Evolutionary conservation across 1,284 basidiomycete genomes (phyloP).

Genomic region (Ganoderma multipileum): DNA sequence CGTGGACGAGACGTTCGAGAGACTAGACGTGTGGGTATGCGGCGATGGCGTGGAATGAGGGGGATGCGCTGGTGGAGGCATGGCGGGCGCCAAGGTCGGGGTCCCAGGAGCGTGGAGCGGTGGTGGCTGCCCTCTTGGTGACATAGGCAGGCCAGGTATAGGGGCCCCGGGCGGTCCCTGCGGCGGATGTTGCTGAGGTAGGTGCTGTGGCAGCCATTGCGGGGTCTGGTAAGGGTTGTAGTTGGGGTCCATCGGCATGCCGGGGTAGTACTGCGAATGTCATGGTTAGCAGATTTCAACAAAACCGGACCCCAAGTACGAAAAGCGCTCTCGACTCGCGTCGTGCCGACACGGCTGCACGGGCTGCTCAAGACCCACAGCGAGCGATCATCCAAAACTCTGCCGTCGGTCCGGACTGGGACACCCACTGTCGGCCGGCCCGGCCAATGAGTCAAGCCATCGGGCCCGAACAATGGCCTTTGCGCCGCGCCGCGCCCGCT

Average conservation of each 20-base stretch:
- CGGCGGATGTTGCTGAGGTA: conserved; percentile 40
- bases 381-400: too few relatives aligned
- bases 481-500: too few relatives aligned
- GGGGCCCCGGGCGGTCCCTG: conserved; percentile 48
- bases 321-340: too few relatives aligned
- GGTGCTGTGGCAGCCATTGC: conserved; percentile 49
- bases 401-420: too few relatives aligned
- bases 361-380: too few relatives aligned
- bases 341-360: too few relatives aligned
- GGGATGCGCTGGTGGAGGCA: conserved; percentile 53
- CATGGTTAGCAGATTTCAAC: neutral
- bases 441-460: too few relatives aligned
- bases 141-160: conserved; percentile 59
- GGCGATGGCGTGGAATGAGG: conserved; percentile 59
- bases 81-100: conserved; percentile 37
- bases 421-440: too few relatives aligned
- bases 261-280: conserved; percentile 40
- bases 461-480: too few relatives aligned
- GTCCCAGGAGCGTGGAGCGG: conserved; percentile 47
- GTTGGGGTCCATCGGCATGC: conserved; percentile 39
- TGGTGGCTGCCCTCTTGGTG: conserved; percentile 66
- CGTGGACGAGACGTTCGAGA: conserved; percentile 57
- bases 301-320: neutral
- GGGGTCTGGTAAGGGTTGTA: conserved; percentile 41
- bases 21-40: conserved; percentile 54